These are phyloP conservation scores for Spergularia azorica DNA, from an alignment of 179 eudicot genomes.

Conservation along the genomic window DNA sequence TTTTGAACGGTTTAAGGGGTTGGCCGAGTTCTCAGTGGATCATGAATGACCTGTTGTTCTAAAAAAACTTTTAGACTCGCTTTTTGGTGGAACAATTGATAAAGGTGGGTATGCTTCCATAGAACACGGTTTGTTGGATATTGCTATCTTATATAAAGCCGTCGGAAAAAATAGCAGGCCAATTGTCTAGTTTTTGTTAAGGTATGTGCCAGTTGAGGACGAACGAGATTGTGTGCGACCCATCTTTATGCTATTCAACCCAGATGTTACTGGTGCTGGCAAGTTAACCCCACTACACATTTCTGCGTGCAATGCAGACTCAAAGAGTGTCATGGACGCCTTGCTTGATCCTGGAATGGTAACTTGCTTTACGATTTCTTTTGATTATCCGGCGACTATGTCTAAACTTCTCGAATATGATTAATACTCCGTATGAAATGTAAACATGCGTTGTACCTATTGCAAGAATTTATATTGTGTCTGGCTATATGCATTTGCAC, in stretches of 20 bases:
- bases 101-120: slow-evolving; percentile 44
- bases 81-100: slow-evolving; percentile 59
- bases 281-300: slow-evolving; percentile 94
- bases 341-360: slow-evolving; percentile 87
- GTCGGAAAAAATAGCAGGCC: slow-evolving; percentile 61
- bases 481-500: neutral
- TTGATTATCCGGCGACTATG: neutral
- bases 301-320: slow-evolving; percentile 64
- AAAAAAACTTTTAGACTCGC: slow-evolving; percentile 56
- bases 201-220: slow-evolving; percentile 37
- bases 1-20: slow-evolving; percentile 64
- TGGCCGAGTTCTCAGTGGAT: slow-evolving; percentile 68
- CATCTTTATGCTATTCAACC: slow-evolving; percentile 53
- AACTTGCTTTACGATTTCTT: slow-evolving; percentile 11
- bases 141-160: slow-evolving; percentile 72
- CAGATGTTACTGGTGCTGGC: slow-evolving; percentile 64
- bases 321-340: slow-evolving; percentile 68
- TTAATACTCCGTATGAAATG: neutral
- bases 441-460: neutral
- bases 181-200: slow-evolving; percentile 67
- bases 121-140: slow-evolving; percentile 49
- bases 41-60: slow-evolving; percentile 81
- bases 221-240: slow-evolving; percentile 14
- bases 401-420: too few relatives aligned
- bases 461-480: too few relatives aligned